Percentiles rank a stretch among this genome's conserved stretches.
Conservation (phyloP, 768 basidiomycete genomes). For the Amanita molliuscula region DNA sequence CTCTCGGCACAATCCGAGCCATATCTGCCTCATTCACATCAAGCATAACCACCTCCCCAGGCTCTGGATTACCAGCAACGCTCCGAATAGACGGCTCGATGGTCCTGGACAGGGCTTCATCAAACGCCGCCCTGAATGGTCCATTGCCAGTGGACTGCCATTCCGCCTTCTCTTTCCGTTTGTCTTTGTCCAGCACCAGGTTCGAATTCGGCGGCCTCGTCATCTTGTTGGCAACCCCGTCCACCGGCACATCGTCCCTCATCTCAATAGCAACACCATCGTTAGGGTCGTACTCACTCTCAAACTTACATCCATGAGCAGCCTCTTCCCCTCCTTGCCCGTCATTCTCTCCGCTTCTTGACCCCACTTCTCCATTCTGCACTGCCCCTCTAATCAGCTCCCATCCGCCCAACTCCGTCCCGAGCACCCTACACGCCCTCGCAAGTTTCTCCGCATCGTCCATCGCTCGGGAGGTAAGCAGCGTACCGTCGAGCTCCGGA, state of each 20-base stretch:
- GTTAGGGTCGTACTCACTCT: neutral
- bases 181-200: neutral
- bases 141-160: neutral
- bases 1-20: constrained; percentile 61
- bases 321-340: neutral
- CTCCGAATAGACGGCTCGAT: neutral
- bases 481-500: constrained; percentile 54
- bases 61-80: neutral
- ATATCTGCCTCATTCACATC: constrained; percentile 71
- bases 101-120: neutral
- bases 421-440: constrained; percentile 57
- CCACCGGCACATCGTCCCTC: neutral
- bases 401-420: constrained; percentile 48
- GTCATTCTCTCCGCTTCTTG: neutral
- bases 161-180: neutral
- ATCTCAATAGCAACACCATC: no score
- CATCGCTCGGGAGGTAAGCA: constrained; percentile 51
- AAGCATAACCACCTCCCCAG: constrained; percentile 16
- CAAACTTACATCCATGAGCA: neutral
- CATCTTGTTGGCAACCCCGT: neutral
- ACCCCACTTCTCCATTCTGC: neutral
- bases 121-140: neutral
- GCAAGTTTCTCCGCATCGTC: constrained; percentile 59
- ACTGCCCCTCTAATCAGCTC: constrained; percentile 30
- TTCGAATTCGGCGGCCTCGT: neutral